Evolutionary conservation across 2,329 filamentous ascomycete genomes (phyloP).

Genomic region (Coccinonectria pachysandricola): DNA sequence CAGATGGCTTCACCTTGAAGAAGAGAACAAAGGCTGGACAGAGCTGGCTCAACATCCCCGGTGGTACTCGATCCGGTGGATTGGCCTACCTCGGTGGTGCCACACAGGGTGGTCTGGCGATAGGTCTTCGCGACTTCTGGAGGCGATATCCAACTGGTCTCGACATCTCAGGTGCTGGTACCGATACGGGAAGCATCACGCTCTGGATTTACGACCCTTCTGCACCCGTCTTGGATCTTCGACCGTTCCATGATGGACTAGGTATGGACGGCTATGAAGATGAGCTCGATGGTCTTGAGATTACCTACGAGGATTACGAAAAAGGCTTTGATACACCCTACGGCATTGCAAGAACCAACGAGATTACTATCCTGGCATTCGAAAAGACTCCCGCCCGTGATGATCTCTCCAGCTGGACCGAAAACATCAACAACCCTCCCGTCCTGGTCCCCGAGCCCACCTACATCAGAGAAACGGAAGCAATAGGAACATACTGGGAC

Average conservation of each 20-base stretch:
- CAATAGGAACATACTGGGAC: conserved; percentile 46
- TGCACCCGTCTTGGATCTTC: conserved; percentile 44
- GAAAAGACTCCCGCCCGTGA: conserved; percentile 40
- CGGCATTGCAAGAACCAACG: conserved; percentile 48
- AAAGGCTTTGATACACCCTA: conserved; percentile 43
- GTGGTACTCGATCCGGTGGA: conserved; percentile 44
- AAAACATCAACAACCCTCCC: conserved; percentile 40
- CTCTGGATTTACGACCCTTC: conserved; percentile 51
- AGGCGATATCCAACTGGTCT: conserved; percentile 50
- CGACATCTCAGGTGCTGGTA: conserved; percentile 41
- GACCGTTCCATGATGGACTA: conserved; percentile 48
- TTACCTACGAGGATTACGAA: conserved; percentile 56
- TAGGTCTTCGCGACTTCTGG: conserved; percentile 53
- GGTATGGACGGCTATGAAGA: conserved; percentile 45
- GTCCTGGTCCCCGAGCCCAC: conserved; percentile 36
- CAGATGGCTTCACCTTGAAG: conserved; percentile 50
- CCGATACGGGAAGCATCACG: conserved; percentile 41
- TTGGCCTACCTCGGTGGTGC: conserved; percentile 50
- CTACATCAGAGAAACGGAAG: conserved; percentile 41
- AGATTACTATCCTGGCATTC: conserved; percentile 44
- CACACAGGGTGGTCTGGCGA: conserved; percentile 44
- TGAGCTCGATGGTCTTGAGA: conserved; percentile 48
- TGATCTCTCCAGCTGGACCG: conserved; percentile 31
- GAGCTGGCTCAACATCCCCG: conserved; percentile 48
- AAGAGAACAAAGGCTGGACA: conserved; percentile 49